phyloP scores from a whole-genome alignment of 257 asterid genomes.

The Salvia rosmarinus region DNA sequence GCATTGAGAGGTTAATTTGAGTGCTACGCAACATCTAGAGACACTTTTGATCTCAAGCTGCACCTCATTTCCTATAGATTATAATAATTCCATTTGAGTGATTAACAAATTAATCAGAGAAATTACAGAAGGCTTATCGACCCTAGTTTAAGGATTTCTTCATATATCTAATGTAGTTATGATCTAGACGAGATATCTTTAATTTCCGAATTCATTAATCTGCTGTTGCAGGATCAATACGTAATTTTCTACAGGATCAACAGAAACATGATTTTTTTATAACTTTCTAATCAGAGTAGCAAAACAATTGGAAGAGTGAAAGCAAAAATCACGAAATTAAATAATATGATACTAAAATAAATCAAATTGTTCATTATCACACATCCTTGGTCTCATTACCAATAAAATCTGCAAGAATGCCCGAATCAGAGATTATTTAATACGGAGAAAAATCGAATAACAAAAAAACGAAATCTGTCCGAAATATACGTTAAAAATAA shows the following conservation, averaged over 20 bases:
- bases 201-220: not conserved
- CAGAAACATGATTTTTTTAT: not conserved
- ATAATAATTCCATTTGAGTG: constrained; percentile 32
- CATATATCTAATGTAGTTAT: constrained; percentile 15
- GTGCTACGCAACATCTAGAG: not conserved
- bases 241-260: not conserved
- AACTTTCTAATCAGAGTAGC: not conserved
- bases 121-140: constrained; percentile 7
- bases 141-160: constrained; percentile 9
- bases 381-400: not conserved
- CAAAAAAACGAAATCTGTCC: constrained; percentile 13
- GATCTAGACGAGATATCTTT: constrained; percentile 15
- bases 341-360: not conserved
- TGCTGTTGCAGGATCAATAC: constrained; percentile 11
- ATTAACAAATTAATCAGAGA: constrained; percentile 1
- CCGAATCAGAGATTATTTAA: constrained; percentile 25
- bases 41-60: constrained; percentile 11
- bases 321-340: not conserved
- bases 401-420: constrained; percentile 21
- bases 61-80: not conserved
- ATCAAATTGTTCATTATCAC: not conserved
- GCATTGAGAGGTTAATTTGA: not conserved
- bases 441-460: not conserved
- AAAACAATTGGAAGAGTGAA: not conserved
- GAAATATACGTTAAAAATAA: not conserved